phyloP scores from a whole-genome alignment of 352 stramenopile species.

The Aphanomyces invadans region DNA sequence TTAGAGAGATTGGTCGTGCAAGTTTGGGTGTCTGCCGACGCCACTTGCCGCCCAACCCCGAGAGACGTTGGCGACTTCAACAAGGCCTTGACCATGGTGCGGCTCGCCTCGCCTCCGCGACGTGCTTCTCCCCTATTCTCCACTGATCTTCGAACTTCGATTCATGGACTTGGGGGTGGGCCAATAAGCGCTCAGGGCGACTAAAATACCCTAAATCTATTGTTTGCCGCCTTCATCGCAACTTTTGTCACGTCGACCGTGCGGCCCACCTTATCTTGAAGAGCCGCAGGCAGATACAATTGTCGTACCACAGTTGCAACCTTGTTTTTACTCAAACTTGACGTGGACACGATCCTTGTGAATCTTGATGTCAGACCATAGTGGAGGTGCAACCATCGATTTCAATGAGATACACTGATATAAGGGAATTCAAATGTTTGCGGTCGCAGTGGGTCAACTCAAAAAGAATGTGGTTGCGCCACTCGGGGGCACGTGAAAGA shows the following conservation, averaged over 20 bases:
- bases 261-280: no score
- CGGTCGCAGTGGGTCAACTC: neutral
- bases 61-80: neutral
- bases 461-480: neutral
- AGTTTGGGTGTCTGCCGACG: no score
- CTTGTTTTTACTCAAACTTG: no score
- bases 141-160: neutral
- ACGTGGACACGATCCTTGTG: no score
- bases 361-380: no score
- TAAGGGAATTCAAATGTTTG: neutral
- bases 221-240: no score
- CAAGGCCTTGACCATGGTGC: neutral
- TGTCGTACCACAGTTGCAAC: no score
- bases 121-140: neutral
- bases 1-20: no score
- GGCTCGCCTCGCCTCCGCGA: neutral
- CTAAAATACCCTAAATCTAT: neutral
- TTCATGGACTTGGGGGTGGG: neutral
- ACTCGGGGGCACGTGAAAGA: neutral
- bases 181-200: neutral
- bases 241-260: no score
- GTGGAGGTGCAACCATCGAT: no score
- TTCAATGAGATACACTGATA: neutral
- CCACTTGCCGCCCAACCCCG: no score
- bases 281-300: no score